phyloP scores from a whole-genome alignment of 73 alveolate species.

The Paraurostyla sp. region DNA sequence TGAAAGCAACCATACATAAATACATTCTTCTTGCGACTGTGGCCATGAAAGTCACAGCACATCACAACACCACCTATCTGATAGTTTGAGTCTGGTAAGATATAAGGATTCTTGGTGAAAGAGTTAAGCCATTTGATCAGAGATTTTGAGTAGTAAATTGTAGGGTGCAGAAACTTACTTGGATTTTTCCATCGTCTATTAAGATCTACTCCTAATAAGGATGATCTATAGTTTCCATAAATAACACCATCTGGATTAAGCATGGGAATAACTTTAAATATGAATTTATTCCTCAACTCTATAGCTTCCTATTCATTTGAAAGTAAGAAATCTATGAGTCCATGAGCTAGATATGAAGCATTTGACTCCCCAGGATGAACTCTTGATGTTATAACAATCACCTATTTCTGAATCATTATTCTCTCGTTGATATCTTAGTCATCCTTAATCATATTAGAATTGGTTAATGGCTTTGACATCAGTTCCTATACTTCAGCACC shows the following conservation, averaged over 20 bases:
- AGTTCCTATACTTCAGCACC: no score
- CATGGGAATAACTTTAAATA: slow-evolving; percentile 94
- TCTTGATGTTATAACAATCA: slow-evolving; percentile 74
- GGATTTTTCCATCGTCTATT: slow-evolving; percentile 96
- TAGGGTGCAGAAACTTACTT: slow-evolving; percentile 90
- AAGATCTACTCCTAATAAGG: slow-evolving; percentile 90
- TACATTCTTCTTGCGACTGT: slow-evolving; percentile 80
- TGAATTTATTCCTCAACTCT: slow-evolving; percentile 82
- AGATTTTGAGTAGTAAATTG: slow-evolving; percentile 78
- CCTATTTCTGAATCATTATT: neutral
- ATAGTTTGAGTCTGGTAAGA: neutral
- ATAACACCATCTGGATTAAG: slow-evolving; percentile 93
- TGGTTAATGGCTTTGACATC: neutral
- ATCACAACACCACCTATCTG: slow-evolving; percentile 59
- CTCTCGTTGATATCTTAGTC: neutral
- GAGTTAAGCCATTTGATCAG: slow-evolving; percentile 45
- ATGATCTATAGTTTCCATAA: slow-evolving; percentile 93
- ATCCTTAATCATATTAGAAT: slow-evolving; percentile 57
- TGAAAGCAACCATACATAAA: slow-evolving; percentile 89
- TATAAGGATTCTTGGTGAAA: neutral
- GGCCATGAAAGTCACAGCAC: slow-evolving; percentile 94
- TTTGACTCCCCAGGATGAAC: slow-evolving; percentile 96
- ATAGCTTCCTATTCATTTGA: slow-evolving; percentile 83
- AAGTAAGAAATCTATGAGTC: slow-evolving; percentile 87
- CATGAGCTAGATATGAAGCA: slow-evolving; percentile 88